Evolutionary conservation across 2,329 filamentous ascomycete genomes (phyloP).

Genomic region (Pseudogymnoascus sp.): DNA sequence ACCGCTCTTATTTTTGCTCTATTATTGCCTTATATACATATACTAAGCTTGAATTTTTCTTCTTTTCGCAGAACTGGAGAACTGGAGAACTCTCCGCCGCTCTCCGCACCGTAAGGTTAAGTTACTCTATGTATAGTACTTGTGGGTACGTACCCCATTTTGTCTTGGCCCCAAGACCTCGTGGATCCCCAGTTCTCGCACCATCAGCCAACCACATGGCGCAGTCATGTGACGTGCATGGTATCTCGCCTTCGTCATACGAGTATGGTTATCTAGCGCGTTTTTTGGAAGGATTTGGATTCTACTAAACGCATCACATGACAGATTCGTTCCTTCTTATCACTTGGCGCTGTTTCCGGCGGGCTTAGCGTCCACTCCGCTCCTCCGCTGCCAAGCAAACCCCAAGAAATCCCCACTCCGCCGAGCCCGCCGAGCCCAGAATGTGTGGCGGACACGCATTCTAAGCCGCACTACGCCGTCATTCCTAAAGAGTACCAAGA

Average conservation of each 20-base stretch:
- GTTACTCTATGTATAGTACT: neutral
- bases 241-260: neutral
- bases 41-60: neutral
- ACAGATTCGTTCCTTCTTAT: neutral
- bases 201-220: constrained; percentile 1
- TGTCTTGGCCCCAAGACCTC: neutral
- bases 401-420: constrained; percentile 1
- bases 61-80: neutral
- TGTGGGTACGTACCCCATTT: neutral
- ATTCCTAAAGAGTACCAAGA: neutral
- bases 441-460: neutral
- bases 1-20: neutral
- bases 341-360: neutral
- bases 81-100: neutral
- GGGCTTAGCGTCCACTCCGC: constrained; percentile 1
- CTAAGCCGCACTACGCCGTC: neutral
- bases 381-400: neutral
- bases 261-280: neutral
- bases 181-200: neutral
- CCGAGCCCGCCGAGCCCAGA: neutral
- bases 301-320: neutral
- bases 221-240: neutral
- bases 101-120: neutral
- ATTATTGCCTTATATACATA: neutral
- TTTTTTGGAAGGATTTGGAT: neutral